Percentiles rank a stretch among this genome's conserved stretches.
These are phyloP conservation scores for Elymus sibiricus DNA, from an alignment of 176 grass and related monocot genomes.

Conservation along the genomic window DNA sequence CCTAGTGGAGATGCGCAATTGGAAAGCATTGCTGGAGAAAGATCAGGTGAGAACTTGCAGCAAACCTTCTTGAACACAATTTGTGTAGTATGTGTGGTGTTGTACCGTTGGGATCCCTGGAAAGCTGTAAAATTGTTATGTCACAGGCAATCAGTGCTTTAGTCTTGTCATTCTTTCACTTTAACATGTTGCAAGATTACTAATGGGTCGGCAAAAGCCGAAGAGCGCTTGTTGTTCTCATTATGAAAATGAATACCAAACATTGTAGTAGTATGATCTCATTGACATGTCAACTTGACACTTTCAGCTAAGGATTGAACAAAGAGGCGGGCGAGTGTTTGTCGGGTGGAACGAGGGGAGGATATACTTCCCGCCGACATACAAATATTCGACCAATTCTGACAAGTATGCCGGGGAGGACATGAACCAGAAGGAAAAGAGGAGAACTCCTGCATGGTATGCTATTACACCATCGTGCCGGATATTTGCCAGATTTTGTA, in stretches of 20 bases:
- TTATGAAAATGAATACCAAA: conserved; percentile 26
- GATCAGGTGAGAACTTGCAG: conserved; percentile 71
- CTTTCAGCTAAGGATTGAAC: conserved; percentile 82
- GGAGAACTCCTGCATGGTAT: conserved; percentile 93
- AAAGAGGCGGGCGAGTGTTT: conserved; percentile 84
- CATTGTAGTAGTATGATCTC: neutral
- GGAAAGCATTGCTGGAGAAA: conserved; percentile 98
- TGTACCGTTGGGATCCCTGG: conserved; percentile 33
- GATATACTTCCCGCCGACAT: conserved; percentile 97
- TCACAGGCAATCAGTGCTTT: conserved; percentile 33
- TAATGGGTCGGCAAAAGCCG: conserved; percentile 24
- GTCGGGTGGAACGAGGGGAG: conserved; percentile 83
- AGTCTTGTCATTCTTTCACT: conserved; percentile 52
- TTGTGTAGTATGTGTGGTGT: neutral
- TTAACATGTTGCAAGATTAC: conserved; percentile 35
- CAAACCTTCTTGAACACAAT: conserved; percentile 25
- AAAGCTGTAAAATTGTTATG: conserved; percentile 49
- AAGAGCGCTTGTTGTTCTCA: conserved; percentile 7
- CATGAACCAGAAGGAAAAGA: conserved; percentile 85
- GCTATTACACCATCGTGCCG: neutral
- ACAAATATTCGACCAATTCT: conserved; percentile 98
- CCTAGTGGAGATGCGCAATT: conserved; percentile 97
- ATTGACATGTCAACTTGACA: conserved; percentile 10
- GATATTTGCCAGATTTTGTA: conserved; percentile 8
- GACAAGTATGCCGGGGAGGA: conserved; percentile 90